Conservation (phyloP, 139 green algal genomes). For the Nannochloris sp. region DNA sequence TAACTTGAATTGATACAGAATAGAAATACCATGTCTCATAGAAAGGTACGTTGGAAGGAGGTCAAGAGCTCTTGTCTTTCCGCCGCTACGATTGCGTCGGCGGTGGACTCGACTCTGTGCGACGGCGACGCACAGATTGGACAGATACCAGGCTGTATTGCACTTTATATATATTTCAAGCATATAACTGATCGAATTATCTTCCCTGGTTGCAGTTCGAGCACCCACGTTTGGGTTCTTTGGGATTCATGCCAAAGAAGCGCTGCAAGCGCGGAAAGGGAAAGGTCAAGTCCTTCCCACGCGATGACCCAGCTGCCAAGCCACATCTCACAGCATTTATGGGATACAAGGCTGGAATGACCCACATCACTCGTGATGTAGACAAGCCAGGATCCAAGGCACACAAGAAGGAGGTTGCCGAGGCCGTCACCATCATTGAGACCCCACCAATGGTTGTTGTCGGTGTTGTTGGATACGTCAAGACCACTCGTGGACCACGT, state of each 20-base stretch:
- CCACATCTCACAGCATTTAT: constrained; percentile 96
- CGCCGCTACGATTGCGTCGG: background rate
- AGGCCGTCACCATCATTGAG: constrained; percentile 97
- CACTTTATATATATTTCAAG: background rate
- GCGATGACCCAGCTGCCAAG: constrained; percentile 80
- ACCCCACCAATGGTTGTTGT: constrained; percentile 95
- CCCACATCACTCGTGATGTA: constrained; percentile 97
- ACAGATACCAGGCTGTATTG: too few species aligned
- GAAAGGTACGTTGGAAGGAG: constrained; percentile 20
- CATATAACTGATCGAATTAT: background rate
- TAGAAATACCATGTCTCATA: constrained; percentile 23
- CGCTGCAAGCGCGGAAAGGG: constrained; percentile 81
- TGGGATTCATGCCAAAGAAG: constrained; percentile 99
- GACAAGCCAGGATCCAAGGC: constrained; percentile 98
- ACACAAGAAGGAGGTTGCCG: constrained; percentile 99
- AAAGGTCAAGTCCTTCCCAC: constrained; percentile 93
- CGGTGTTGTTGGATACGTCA: constrained; percentile 93
- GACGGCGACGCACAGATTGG: background rate
- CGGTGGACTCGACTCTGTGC: background rate
- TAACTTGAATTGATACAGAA: too few species aligned
- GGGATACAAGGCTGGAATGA: constrained; percentile 90
- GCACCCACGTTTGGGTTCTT: constrained; percentile 84
- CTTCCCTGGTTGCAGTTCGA: constrained; percentile 12
- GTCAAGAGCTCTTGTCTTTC: background rate
- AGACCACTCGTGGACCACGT: constrained; percentile 85